A percentile compares a stretch with the other conserved stretches of the same genome.
Evolutionary conservation across 176 grass and related monocot species (phyloP).

Genomic region (Lolium perenne): DNA sequence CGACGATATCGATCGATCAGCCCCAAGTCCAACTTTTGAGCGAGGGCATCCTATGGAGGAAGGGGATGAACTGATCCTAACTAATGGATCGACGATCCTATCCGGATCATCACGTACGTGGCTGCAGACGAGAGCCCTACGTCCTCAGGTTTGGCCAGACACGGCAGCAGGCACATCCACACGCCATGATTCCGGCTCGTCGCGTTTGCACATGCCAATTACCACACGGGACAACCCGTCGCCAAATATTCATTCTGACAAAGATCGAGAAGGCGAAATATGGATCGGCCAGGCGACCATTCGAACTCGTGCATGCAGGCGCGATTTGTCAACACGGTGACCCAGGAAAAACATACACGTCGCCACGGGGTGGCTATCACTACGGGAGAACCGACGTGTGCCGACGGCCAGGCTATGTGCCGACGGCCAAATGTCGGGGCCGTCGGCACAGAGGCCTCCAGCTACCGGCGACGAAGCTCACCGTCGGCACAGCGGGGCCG

Average conservation of each 20-base stretch:
- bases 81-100: background rate
- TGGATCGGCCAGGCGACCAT: background rate
- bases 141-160: background rate
- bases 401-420: too few species aligned
- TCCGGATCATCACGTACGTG: conserved; percentile 16
- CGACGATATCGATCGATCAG: background rate
- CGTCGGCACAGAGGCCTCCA: too few species aligned
- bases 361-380: background rate
- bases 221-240: too few species aligned
- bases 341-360: background rate
- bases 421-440: too few species aligned
- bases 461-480: too few species aligned
- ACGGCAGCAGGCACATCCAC: background rate
- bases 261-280: background rate
- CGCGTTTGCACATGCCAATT: too few species aligned
- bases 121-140: background rate
- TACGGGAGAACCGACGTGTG: too few species aligned
- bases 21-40: background rate
- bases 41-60: background rate
- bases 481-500: too few species aligned
- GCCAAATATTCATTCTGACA: too few species aligned
- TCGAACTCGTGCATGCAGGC: too few species aligned
- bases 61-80: background rate
- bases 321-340: conserved; percentile 7
- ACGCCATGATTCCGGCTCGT: background rate